Conservation (phyloP, 768 basidiomycete genomes). For the Mycena alexandri region DNA sequence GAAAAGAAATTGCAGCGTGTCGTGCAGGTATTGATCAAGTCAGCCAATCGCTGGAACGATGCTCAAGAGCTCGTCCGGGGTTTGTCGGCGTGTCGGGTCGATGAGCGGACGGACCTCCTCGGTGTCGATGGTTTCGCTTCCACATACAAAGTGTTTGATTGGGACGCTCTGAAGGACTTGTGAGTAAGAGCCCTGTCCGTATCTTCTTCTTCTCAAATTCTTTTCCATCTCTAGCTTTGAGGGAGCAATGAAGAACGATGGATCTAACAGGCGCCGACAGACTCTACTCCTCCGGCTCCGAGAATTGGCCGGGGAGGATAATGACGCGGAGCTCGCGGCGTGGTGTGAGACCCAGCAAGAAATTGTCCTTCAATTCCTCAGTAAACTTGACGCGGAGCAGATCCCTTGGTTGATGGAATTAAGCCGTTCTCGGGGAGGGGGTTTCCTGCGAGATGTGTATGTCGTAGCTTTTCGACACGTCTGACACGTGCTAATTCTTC, state of each 20-base stretch:
- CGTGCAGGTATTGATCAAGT: conserved; percentile 19
- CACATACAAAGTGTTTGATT: conserved; percentile 31
- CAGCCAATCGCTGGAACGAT: conserved; percentile 33
- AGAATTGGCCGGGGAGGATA: conserved; percentile 9
- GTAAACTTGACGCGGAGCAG: conserved; percentile 15
- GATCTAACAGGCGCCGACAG: conserved; percentile 23
- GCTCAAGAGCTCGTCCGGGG: conserved; percentile 14
- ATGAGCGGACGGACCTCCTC: conserved; percentile 15
- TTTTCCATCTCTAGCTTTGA: conserved; percentile 3
- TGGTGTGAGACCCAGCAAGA: conserved; percentile 29
- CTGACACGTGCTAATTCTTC: not conserved
- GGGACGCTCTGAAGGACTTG: conserved; percentile 30
- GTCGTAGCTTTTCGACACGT: not conserved
- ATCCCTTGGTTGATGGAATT: conserved; percentile 26
- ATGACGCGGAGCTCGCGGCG: conserved; percentile 3
- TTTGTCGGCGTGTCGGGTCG: conserved; percentile 20
- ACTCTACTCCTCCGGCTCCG: conserved; percentile 16
- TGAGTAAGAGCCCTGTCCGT: not conserved
- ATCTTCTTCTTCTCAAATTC: not conserved
- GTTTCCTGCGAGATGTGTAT: conserved; percentile 28
- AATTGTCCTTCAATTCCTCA: conserved; percentile 6
- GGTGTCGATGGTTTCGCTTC: conserved; percentile 33
- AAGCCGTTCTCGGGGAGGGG: conserved; percentile 13
- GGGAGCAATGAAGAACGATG: conserved; percentile 10
- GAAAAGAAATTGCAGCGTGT: not conserved